Base-by-base conservation (phyloP, 768 basidiomycete species). In the Fibroporia radiculosa region DNA sequence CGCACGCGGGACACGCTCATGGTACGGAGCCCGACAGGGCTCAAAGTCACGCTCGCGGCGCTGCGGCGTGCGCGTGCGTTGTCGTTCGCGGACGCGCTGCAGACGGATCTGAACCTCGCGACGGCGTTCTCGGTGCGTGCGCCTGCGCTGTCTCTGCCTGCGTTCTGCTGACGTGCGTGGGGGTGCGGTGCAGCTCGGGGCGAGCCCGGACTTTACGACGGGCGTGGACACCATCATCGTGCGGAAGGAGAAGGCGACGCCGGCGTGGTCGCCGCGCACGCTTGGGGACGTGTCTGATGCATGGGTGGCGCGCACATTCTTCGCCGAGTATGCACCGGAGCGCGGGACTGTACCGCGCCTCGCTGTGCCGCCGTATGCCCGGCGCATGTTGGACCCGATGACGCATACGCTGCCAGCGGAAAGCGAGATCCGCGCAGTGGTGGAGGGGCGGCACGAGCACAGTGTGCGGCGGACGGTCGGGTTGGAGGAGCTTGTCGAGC, bases 91-190 rank as follows among this genome's bases (percentile, higher is more conserved):
- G 71, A 85, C 45, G 78, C 78, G 1, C 68, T 98, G 48, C 67
- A 84, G 52, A 90, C 85, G 80, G 95, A 98, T 58, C 69, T 93
- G 51, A 78, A 77, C 53, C 84, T 97, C 56, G 93, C 90, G 16
- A 80, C 85, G 26, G 92, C 91, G 13, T 95, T 80, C 62, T 88
- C 86, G 54, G 93, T 93, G 63, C 70, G 90, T 77, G 14, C 11
- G 12, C 27, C 16, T 34, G 10, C 20, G 18, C n/a, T 39, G 13
- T 13, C 37, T n/a, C 34, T 13, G 16, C 3, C 20, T 12, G 10
- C 29, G 10, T 38, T 33, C 25, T 47, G n/a, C n/a, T n/a, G n/a
- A 29, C 52, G 60, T 40, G 43, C 47, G 42, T n/a, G 10, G 29
- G n/a, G 10, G 29, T n/a, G 29, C 10, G 10, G 22, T 26, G 16